Evolutionary conservation across 495 filamentous ascomycete genomes (phyloP), one percentile per base, ranked within the genome.

Genomic region (Venustampulla echinocandica): DNA sequence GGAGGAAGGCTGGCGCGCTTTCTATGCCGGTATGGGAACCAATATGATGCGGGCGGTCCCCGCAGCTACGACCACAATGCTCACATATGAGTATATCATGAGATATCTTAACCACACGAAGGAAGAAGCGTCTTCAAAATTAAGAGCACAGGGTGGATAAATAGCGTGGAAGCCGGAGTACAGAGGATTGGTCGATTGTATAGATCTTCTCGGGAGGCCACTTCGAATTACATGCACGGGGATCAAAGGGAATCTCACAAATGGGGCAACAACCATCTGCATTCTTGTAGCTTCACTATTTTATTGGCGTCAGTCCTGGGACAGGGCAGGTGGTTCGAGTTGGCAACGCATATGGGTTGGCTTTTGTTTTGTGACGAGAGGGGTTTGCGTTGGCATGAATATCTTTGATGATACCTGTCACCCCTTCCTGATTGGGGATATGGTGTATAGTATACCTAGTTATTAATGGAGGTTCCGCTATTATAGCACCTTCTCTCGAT

Each of bases 41-140:
- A 99, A 99, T 65, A 83, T 99, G 74, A 85, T 96, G 71, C 78
- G 92, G 42, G 93, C 92, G 13, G 81, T 99, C 15, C 92, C 92
- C 18, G 87, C 90, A 24, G 90, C 90, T 17, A 93, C 93, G 60
- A 95, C 94, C 27, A 97, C 92, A 5, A 88, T 99, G 79, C 75
- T 99, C 56, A 97, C 92, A 15, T 99, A 95, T 62, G 92, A 99
- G 67, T 87, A 81, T 59, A 67, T 86, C 38, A 85, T 87, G 68
- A 79, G 77, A 50, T 49, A 61, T 22, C 55, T 76, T 18, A 68
- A 68, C 46, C 52, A 49, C 17, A 28, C 47, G 6, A 55, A 51
- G 41, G 28, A 39, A 27, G 53, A 54, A 47, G 57, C 28, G 28
- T 47, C 9, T 23, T 28, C 42, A 59, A 59, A 27, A 38, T 49